Evolutionary conservation across 2,329 filamentous ascomycete genomes (phyloP).

Genomic region (Alternaria postmessia): DNA sequence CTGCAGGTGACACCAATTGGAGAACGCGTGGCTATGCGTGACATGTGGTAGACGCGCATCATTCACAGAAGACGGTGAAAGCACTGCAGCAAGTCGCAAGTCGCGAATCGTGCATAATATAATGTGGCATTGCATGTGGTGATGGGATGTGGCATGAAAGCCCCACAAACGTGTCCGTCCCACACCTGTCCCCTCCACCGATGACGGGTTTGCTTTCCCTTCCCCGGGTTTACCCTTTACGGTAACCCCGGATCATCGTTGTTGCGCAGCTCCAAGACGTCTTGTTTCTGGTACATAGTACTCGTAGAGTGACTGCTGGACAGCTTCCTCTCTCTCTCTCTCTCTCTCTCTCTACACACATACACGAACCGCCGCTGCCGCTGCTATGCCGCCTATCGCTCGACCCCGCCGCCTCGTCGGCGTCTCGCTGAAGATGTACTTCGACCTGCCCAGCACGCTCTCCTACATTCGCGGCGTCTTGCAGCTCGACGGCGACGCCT

Average conservation of each 20-base stretch:
- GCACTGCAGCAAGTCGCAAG: not conserved
- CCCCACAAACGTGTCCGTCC: conserved; percentile 12
- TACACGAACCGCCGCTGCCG: not conserved
- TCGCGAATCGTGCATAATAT: conserved; percentile 5
- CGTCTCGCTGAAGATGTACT: conserved; percentile 83
- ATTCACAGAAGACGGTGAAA: not conserved
- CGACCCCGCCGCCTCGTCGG: conserved; percentile 70
- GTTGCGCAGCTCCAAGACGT: conserved; percentile 4
- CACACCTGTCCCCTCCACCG: conserved; percentile 6
- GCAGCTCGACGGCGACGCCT: conserved; percentile 60
- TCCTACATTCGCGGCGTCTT: conserved; percentile 56
- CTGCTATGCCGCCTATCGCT: conserved; percentile 41
- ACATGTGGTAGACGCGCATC: conserved; percentile 1
- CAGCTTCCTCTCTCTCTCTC: not conserved
- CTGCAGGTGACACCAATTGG: conserved; percentile 9
- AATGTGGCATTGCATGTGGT: conserved; percentile 10
- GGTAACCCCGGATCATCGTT: conserved; percentile 10
- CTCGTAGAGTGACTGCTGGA: not conserved
- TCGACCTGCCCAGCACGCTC: conserved; percentile 69
- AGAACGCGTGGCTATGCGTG: not conserved
- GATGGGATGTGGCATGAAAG: conserved; percentile 4
- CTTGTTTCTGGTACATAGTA: not conserved
- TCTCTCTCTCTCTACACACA: not conserved
- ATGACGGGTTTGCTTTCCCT: not conserved
- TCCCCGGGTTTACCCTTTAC: conserved; percentile 10